Percentiles rank a stretch among this genome's conserved stretches.
Evolutionary conservation across 805 yeast species (phyloP).

Genomic region (Saccharomycopsis vini): DNA sequence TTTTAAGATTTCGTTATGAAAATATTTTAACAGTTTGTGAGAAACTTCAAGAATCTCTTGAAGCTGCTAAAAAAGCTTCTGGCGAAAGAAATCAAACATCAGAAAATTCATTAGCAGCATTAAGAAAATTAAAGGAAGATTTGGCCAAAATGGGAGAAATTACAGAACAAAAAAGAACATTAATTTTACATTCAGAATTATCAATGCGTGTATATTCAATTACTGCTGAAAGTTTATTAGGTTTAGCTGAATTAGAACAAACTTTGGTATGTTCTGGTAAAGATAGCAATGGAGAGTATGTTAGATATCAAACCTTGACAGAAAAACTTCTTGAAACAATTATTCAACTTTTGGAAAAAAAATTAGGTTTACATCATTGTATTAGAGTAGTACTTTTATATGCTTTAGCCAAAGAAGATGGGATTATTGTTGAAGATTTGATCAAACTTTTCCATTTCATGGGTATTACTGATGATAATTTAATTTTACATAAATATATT

Average conservation of each 20-base stretch:
- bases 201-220: no score
- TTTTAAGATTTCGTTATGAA: no score
- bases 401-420: slow-evolving; percentile 66
- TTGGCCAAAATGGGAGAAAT: no score
- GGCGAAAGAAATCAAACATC: no score
- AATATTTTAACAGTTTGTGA: no score
- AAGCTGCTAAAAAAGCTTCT: no score
- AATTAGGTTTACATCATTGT: slow-evolving; percentile 53
- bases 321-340: slow-evolving; percentile 48
- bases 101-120: no score
- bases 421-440: slow-evolving; percentile 66
- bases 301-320: slow-evolving; percentile 11
- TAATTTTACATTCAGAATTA: slow-evolving; percentile 51
- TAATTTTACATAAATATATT: slow-evolving; percentile 36
- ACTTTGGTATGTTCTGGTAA: slow-evolving; percentile 65
- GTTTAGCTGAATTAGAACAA: slow-evolving; percentile 80
- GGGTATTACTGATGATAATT: slow-evolving; percentile 31
- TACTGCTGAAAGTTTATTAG: no score
- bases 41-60: no score
- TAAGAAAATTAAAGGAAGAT: no score
- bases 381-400: slow-evolving; percentile 67
- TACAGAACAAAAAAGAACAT: slow-evolving; percentile 55
- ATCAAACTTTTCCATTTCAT: slow-evolving; percentile 56
- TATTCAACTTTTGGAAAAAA: slow-evolving; percentile 24
- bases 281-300: slow-evolving; percentile 37